A percentile compares a stretch with the other conserved stretches of the same genome.
Evolutionary conservation across 345 rosid species (phyloP).

Genomic region (Capsella bursapastoris): DNA sequence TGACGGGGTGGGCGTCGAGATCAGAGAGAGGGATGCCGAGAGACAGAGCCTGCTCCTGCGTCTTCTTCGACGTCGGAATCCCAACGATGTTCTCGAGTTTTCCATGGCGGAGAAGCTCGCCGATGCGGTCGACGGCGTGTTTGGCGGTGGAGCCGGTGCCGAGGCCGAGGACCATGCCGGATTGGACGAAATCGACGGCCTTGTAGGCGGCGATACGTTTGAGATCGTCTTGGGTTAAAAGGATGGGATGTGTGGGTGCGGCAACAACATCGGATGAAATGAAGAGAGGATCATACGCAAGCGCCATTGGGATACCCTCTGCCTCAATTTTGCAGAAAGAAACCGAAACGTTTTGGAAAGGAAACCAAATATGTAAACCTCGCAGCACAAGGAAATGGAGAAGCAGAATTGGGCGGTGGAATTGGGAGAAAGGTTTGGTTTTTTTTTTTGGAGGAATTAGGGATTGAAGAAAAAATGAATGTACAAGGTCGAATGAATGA

Average conservation of each 20-base stretch:
- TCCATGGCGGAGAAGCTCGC: constrained; percentile 74
- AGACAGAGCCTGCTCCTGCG: constrained; percentile 79
- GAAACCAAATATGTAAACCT: no score
- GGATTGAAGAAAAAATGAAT: neutral
- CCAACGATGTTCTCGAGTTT: constrained; percentile 71
- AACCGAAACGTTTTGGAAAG: neutral
- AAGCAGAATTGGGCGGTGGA: no score
- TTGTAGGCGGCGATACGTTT: constrained; percentile 84
- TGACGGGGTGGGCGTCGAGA: constrained; percentile 67
- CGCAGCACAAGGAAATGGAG: no score
- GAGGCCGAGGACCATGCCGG: constrained; percentile 98
- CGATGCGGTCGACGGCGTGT: constrained; percentile 93
- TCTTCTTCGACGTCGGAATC: constrained; percentile 81
- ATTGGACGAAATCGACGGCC: constrained; percentile 88
- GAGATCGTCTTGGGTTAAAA: constrained; percentile 74
- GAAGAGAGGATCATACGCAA: constrained; percentile 51
- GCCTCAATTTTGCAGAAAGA: neutral
- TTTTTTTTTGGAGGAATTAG: neutral
- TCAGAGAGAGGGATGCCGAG: constrained; percentile 82
- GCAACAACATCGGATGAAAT: constrained; percentile 40
- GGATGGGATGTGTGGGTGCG: constrained; percentile 40
- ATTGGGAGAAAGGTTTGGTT: neutral
- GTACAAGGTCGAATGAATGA: constrained; percentile 31
- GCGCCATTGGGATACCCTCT: constrained; percentile 48
- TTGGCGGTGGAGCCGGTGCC: constrained; percentile 98